These are phyloP conservation scores for Taiozyma sp. DNA, from an alignment of 1,139 yeast species.

Conservation along the genomic window DNA sequence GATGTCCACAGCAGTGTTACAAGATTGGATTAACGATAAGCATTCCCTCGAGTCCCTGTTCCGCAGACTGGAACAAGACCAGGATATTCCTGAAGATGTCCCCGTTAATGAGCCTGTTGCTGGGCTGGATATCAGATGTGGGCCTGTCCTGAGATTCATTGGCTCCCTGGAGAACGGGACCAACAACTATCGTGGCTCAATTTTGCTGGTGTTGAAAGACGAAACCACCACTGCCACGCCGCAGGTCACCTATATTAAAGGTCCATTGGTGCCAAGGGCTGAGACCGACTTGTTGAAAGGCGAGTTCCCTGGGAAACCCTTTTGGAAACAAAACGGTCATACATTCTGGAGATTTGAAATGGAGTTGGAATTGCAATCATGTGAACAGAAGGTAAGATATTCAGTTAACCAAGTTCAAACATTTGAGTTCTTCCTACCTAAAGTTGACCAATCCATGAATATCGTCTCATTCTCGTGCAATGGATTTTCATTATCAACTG, in stretches of 20 bases:
- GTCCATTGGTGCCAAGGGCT: conserved; percentile 20
- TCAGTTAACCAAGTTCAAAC: conserved; percentile 39
- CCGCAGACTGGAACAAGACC: conserved; percentile 3
- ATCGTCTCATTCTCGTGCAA: conserved; percentile 83
- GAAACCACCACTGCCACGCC: conserved; percentile 21
- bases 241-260: conserved; percentile 22
- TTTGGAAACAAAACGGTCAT: conserved; percentile 44
- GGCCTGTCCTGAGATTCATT: conserved; percentile 69
- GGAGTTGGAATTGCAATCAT: conserved; percentile 37
- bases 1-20: background rate
- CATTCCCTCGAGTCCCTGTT: conserved; percentile 9
- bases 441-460: conserved; percentile 62
- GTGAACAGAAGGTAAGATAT: conserved; percentile 62
- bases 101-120: conserved; percentile 22
- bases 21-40: conserved; percentile 10
- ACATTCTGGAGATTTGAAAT: conserved; percentile 63
- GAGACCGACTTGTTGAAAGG: conserved; percentile 30
- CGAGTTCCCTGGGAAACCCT: conserved; percentile 38
- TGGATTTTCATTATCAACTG: conserved; percentile 81
- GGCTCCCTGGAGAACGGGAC: conserved; percentile 49
- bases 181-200: conserved; percentile 56
- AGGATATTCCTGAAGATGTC: conserved; percentile 5
- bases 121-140: conserved; percentile 57
- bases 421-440: conserved; percentile 55
- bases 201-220: conserved; percentile 47